Conservation (phyloP, 2,329 filamentous ascomycete genomes). For the Fusarium keratoplasticum region DNA sequence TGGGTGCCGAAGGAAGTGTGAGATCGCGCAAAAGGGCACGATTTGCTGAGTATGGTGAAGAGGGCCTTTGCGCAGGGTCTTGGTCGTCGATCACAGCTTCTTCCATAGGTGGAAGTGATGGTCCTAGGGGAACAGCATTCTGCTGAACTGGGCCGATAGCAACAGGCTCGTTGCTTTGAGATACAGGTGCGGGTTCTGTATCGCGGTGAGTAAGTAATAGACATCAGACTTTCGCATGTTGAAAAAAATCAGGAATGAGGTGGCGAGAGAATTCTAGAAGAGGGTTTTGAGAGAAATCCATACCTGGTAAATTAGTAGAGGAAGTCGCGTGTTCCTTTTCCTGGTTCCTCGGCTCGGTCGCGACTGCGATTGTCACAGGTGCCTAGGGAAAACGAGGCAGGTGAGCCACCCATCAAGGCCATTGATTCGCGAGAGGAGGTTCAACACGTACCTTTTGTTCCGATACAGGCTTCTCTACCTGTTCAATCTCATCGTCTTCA, state of each 20-base stretch:
- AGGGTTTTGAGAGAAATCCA: not conserved
- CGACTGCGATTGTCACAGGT: not conserved
- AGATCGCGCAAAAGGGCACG: constrained; percentile 76
- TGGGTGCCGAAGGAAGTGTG: constrained; percentile 77
- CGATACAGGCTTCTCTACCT: constrained; percentile 5
- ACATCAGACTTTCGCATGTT: not conserved
- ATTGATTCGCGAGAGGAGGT: not conserved
- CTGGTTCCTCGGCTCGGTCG: not conserved
- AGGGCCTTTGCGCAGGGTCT: constrained; percentile 46
- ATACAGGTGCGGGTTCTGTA: constrained; percentile 8
- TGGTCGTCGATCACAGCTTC: constrained; percentile 34
- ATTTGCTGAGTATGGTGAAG: constrained; percentile 75
- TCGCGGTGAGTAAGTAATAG: constrained; percentile 1
- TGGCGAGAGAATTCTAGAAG: not conserved
- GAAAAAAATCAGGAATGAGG: not conserved
- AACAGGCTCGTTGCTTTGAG: constrained; percentile 17
- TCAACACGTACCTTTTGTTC: constrained; percentile 22
- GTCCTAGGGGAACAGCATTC: constrained; percentile 51
- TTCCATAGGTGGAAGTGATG: constrained; percentile 51
- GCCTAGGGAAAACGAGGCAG: constrained; percentile 7
- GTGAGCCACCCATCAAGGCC: constrained; percentile 1
- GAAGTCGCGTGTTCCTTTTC: constrained; percentile 3
- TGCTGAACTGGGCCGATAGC: constrained; percentile 47
- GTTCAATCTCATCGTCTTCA: constrained; percentile 56
- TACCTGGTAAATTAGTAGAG: constrained; percentile 15